Conservation (phyloP, 768 basidiomycete species). For the Xerocomellus dryophilus region DNA sequence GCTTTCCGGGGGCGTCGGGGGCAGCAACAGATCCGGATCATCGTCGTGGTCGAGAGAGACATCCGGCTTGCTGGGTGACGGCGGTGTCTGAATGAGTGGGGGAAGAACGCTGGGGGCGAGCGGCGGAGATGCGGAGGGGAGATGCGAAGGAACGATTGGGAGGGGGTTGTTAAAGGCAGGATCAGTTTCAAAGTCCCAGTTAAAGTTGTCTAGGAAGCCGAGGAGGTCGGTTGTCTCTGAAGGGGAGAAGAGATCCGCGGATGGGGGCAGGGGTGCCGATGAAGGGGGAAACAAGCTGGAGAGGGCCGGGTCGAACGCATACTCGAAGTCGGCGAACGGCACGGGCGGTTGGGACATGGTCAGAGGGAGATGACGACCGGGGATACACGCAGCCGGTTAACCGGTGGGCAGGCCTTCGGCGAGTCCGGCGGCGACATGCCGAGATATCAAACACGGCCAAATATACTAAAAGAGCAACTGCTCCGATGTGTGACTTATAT, state of each 20-base stretch:
- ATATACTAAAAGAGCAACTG: conserved; percentile 24
- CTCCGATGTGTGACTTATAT: conserved; percentile 31
- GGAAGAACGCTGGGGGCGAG: neutral
- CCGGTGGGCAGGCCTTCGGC: conserved; percentile 16
- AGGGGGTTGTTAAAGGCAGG: conserved; percentile 18
- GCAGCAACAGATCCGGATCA: neutral
- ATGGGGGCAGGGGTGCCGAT: conserved; percentile 61
- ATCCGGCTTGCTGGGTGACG: conserved; percentile 8
- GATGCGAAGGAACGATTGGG: conserved; percentile 1
- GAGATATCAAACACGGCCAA: conserved; percentile 28
- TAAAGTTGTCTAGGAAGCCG: conserved; percentile 80
- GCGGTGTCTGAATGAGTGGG: neutral
- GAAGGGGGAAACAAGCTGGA: conserved; percentile 55
- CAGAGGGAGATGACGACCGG: conserved; percentile 14
- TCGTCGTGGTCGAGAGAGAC: conserved; percentile 8
- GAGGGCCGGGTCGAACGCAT: conserved; percentile 62
- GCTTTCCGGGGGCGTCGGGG: conserved; percentile 13
- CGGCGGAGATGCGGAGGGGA: neutral
- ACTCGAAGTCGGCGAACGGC: conserved; percentile 68
- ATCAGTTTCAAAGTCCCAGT: conserved; percentile 58
- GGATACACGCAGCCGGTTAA: conserved; percentile 11
- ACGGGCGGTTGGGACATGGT: conserved; percentile 49
- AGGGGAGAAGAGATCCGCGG: conserved; percentile 74
- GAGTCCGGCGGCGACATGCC: conserved; percentile 11
- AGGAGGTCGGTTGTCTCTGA: conserved; percentile 77